Conservation (phyloP, 2,329 filamentous ascomycete species). For the Pseudocercospora fijiensis region DNA sequence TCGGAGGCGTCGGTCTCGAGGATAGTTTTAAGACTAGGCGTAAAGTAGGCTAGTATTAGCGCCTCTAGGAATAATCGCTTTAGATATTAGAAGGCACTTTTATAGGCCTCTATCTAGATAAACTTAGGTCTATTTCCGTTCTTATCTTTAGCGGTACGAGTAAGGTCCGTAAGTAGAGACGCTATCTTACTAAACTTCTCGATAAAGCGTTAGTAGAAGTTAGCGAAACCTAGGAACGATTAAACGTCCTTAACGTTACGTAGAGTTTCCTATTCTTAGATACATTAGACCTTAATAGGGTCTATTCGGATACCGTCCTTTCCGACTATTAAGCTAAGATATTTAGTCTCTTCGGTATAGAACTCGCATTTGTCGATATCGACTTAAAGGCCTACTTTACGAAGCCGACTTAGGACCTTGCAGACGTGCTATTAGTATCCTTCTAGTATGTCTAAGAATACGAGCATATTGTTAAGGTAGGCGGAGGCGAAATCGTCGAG, state of each 20-base stretch:
- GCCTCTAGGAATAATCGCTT: neutral
- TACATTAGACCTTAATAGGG: constrained; percentile 14
- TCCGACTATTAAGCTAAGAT: constrained; percentile 25
- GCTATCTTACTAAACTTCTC: neutral
- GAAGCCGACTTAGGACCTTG: constrained; percentile 21
- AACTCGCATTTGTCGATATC: constrained; percentile 28
- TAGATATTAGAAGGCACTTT: neutral
- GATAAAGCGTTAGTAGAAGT: too few species aligned
- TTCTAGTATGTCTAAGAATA: constrained; percentile 6
- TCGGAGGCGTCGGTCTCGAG: neutral
- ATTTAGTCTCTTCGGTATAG: constrained; percentile 21
- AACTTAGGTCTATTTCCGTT: neutral
- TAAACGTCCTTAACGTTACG: constrained; percentile 18
- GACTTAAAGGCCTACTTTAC: constrained; percentile 13
- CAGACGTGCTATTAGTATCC: constrained; percentile 22
- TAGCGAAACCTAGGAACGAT: neutral
- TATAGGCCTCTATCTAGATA: neutral
- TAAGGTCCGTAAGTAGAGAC: neutral
- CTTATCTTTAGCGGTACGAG: neutral
- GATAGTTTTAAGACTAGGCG: neutral
- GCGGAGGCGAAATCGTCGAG: constrained; percentile 10
- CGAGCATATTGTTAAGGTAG: constrained; percentile 10
- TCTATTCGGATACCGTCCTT: constrained; percentile 19
- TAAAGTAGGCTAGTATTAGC: neutral
- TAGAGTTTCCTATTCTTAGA: constrained; percentile 19